phyloP scores from a whole-genome alignment of 371 early-diverging fungal genomes.

The Mucor saturninus region DNA sequence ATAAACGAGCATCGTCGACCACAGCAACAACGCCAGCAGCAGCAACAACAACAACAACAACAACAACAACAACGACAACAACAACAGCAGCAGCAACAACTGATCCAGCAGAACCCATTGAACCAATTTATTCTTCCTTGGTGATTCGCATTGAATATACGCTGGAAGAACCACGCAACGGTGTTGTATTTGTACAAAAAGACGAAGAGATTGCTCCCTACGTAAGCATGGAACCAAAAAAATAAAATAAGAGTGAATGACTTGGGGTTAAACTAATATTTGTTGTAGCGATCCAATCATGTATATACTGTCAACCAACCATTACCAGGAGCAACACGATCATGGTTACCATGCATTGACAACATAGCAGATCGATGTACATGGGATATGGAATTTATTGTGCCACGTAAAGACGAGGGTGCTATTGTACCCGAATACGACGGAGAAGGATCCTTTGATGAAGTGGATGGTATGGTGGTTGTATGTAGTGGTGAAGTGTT shows the following conservation, averaged over 20 bases:
- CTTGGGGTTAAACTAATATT: background rate
- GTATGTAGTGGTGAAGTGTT: constrained; percentile 79
- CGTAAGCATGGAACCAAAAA: background rate
- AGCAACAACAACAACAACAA: background rate
- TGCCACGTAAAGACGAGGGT: constrained; percentile 55
- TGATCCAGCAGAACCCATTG: background rate
- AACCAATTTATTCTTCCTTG: constrained; percentile 43
- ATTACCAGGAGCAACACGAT: constrained; percentile 75
- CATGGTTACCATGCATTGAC: constrained; percentile 93
- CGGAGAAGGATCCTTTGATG: constrained; percentile 50
- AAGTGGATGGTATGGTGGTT: constrained; percentile 66
- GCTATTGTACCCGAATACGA: constrained; percentile 39
- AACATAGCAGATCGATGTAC: constrained; percentile 74
- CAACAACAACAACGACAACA: constrained; percentile 3
- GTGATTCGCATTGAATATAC: constrained; percentile 58
- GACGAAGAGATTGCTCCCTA: constrained; percentile 63
- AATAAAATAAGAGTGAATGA: background rate
- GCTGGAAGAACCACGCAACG: constrained; percentile 56
- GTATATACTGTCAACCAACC: constrained; percentile 82
- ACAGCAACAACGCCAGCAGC: too few relatives aligned
- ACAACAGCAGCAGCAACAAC: background rate
- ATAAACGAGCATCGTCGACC: background rate
- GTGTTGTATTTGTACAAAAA: constrained; percentile 63
- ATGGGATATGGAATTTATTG: constrained; percentile 88
- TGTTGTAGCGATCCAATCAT: constrained; percentile 54